Evolutionary conservation across 225 moss, liverwort and hornwort species (phyloP).

Genomic region (Neckera pumila): DNA sequence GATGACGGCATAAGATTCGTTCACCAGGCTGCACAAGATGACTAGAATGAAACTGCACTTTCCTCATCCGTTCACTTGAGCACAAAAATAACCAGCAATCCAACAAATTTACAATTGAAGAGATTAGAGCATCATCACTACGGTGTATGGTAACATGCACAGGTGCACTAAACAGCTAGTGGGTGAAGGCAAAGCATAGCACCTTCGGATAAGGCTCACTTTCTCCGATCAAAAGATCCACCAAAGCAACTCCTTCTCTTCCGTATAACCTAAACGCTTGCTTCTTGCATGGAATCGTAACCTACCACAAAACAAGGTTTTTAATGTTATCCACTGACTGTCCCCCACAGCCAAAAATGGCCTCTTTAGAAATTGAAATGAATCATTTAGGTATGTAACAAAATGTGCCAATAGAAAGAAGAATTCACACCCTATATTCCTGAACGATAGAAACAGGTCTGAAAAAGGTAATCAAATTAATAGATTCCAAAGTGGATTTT

Average conservation of each 20-base stretch:
- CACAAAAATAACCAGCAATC: not conserved
- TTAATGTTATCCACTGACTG: not conserved
- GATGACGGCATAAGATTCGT: slow-evolving; percentile 93
- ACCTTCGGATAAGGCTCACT: slow-evolving; percentile 76
- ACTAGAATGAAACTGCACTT: not conserved
- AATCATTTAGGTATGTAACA: not conserved
- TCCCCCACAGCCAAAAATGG: not conserved
- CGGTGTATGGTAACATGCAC: not conserved
- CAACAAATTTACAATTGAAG: not conserved
- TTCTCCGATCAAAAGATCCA: slow-evolving; percentile 88
- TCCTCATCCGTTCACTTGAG: not conserved
- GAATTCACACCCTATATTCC: not conserved
- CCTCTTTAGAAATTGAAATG: not conserved
- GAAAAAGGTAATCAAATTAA: not conserved
- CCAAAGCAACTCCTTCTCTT: slow-evolving; percentile 70
- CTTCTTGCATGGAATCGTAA: slow-evolving; percentile 98
- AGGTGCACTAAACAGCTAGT: not conserved
- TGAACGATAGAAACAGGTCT: not conserved
- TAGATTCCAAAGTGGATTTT: not conserved
- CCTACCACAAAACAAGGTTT: slow-evolving; percentile 23
- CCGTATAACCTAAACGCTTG: slow-evolving; percentile 79
- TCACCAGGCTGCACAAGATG: slow-evolving; percentile 52
- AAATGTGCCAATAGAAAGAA: not conserved
- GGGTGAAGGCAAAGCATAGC: not conserved
- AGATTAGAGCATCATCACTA: not conserved